Conservation (phyloP, 1,139 yeast genomes). For the Kazachstania sp. region DNA sequence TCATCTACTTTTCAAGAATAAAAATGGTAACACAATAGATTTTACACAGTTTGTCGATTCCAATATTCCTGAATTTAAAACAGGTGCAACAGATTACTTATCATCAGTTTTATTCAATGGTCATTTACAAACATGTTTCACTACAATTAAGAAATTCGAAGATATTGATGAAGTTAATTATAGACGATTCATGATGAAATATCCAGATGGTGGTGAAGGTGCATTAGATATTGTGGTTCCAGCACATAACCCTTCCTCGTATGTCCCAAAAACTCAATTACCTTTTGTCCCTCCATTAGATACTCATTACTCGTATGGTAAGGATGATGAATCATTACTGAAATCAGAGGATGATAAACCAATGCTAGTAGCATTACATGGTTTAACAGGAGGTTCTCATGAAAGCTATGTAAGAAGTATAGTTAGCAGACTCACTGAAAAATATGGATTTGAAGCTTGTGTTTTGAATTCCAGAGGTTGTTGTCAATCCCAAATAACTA, state of each 20-base stretch:
- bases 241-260: constrained; percentile 34
- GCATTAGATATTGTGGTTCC: constrained; percentile 51
- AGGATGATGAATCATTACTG: constrained; percentile 30
- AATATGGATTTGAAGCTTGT: constrained; percentile 42
- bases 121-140: constrained; percentile 57
- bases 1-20: constrained; percentile 7
- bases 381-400: constrained; percentile 56
- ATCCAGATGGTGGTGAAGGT: constrained; percentile 47
- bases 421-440: constrained; percentile 32
- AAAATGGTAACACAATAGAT: constrained; percentile 6
- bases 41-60: constrained; percentile 27
- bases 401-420: constrained; percentile 48
- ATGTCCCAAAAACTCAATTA: constrained; percentile 18
- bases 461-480: constrained; percentile 56
- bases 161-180: constrained; percentile 40
- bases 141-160: constrained; percentile 35
- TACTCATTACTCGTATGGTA: constrained; percentile 16
- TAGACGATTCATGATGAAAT: constrained; percentile 44
- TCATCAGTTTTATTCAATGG: constrained; percentile 59
- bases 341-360: constrained; percentile 39
- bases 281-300: constrained; percentile 14
- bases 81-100: constrained; percentile 39
- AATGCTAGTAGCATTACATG: constrained; percentile 47
- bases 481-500: constrained; percentile 48
- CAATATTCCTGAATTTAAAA: constrained; percentile 36